These are phyloP conservation scores for Dendrobium huoshanense DNA, from an alignment of 106 monocot species.

Conservation along the genomic window DNA sequence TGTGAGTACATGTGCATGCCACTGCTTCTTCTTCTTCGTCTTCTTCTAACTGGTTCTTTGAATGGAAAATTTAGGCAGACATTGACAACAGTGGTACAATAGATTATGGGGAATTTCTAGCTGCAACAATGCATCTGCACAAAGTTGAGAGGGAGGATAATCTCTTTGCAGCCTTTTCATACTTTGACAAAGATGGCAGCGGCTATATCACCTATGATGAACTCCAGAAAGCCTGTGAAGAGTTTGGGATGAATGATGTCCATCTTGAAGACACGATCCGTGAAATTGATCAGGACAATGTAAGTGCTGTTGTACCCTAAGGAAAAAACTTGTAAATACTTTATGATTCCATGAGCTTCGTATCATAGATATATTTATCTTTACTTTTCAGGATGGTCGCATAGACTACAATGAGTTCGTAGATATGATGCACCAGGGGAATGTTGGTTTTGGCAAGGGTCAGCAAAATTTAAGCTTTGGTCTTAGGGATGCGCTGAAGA, in stretches of 20 bases:
- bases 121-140: slow-evolving; percentile 30
- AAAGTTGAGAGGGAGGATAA: slow-evolving; percentile 37
- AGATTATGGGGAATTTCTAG: slow-evolving; percentile 33
- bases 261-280: slow-evolving; percentile 22
- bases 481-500: slow-evolving; percentile 23
- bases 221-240: slow-evolving; percentile 24
- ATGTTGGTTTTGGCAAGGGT: slow-evolving; percentile 18
- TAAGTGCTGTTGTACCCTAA: background rate
- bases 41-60: background rate
- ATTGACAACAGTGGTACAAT: slow-evolving; percentile 34
- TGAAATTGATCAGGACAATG: slow-evolving; percentile 37
- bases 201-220: slow-evolving; percentile 40
- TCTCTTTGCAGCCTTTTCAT: slow-evolving; percentile 33
- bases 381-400: slow-evolving; percentile 21
- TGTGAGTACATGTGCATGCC: background rate
- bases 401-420: slow-evolving; percentile 45
- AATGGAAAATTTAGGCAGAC: slow-evolving; percentile 23
- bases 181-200: slow-evolving; percentile 40
- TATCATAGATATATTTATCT: background rate
- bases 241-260: slow-evolving; percentile 25
- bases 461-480: slow-evolving; percentile 20
- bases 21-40: background rate
- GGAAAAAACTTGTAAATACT: background rate
- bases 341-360: background rate
- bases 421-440: slow-evolving; percentile 37